Evolutionary conservation across 2,329 filamentous ascomycete species (phyloP).

Genomic region (Seiridium unicorne): DNA sequence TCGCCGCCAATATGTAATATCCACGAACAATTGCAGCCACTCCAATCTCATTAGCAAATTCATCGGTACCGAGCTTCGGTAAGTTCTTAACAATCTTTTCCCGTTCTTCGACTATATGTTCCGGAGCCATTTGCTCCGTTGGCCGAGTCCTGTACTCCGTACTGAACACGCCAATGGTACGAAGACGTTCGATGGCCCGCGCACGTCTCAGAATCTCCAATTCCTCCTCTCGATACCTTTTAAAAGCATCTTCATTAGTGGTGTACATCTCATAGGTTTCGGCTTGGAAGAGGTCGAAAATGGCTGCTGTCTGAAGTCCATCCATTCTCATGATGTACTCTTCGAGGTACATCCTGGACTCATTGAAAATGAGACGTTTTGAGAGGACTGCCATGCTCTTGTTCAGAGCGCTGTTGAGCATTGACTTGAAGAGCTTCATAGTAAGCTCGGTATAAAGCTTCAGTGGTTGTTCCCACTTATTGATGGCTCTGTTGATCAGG

Average conservation of each 20-base stretch:
- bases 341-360: conserved; percentile 41
- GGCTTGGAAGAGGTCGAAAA: conserved; percentile 46
- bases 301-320: conserved; percentile 31
- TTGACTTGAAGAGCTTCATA: conserved; percentile 44
- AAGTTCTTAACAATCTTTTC: conserved; percentile 39
- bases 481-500: conserved; percentile 55
- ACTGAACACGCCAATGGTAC: conserved; percentile 31
- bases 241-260: conserved; percentile 48
- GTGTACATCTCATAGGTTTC: conserved; percentile 59
- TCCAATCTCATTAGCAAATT: conserved; percentile 57
- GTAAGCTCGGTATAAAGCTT: conserved; percentile 45
- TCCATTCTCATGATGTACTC: conserved; percentile 41
- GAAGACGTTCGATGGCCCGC: conserved; percentile 49
- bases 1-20: conserved; percentile 67
- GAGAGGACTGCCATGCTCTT: conserved; percentile 44
- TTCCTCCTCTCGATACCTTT: conserved; percentile 45
- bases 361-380: conserved; percentile 48
- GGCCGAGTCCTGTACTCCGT: conserved; percentile 29
- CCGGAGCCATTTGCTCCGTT: conserved; percentile 41
- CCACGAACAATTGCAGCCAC: conserved; percentile 63
- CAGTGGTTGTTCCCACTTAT: conserved; percentile 56
- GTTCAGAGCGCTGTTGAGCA: conserved; percentile 45
- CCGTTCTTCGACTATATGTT: conserved; percentile 44
- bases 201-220: conserved; percentile 41
- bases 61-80: conserved; percentile 53